Conservation (phyloP, 1,284 basidiomycete species). For the Vanrija pseudolonga region DNA sequence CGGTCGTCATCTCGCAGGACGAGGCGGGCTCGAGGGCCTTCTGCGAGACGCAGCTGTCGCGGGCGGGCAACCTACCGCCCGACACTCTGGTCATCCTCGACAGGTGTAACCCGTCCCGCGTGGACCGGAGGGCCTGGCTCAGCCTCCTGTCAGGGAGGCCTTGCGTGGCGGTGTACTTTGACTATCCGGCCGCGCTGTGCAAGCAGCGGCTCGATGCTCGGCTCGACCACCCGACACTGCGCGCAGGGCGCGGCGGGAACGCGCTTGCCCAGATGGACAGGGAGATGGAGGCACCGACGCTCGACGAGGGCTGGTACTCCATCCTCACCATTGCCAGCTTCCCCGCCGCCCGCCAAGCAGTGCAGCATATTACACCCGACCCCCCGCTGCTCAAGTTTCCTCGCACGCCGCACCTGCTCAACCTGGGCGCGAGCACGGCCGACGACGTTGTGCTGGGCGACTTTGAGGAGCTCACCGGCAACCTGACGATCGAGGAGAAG, state of each 20-base stretch:
- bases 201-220: conserved; percentile 57
- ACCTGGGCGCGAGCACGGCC: conserved; percentile 57
- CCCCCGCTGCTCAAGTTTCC: conserved; percentile 57
- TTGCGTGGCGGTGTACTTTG: conserved; percentile 59
- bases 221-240: conserved; percentile 58
- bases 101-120: conserved; percentile 56
- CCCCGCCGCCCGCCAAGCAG: conserved; percentile 47
- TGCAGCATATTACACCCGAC: conserved; percentile 52
- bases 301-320: conserved; percentile 56
- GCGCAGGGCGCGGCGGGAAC: conserved; percentile 58
- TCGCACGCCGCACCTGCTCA: conserved; percentile 58
- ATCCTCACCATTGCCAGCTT: conserved; percentile 51
- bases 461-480: conserved; percentile 12
- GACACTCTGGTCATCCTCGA: conserved; percentile 55
- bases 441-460: conserved; percentile 54
- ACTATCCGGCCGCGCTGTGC: conserved; percentile 56
- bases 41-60: conserved; percentile 48
- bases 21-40: conserved; percentile 54
- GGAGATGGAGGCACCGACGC: conserved; percentile 51
- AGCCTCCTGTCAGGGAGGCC: conserved; percentile 50
- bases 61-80: not conserved
- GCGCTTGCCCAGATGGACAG: conserved; percentile 58
- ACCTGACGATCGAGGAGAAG: conserved; percentile 60
- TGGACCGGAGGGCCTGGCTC: conserved; percentile 56
- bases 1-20: conserved; percentile 58